Conservation (phyloP, 2,329 filamentous ascomycete genomes). For the Apiospora pterosperma region DNA sequence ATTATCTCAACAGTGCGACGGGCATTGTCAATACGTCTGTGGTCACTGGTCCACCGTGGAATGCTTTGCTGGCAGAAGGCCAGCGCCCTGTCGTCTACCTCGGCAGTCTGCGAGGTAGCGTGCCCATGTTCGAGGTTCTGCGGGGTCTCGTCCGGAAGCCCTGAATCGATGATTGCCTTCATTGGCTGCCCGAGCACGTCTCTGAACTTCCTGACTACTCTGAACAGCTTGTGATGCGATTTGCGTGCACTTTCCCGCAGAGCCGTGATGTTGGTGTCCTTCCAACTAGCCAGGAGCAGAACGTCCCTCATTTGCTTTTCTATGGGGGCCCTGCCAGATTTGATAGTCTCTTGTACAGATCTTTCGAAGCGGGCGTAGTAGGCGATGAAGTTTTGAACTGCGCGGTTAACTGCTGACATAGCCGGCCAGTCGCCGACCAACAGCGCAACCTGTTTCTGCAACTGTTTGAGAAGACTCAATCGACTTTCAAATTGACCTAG, state of each 20-base stretch:
- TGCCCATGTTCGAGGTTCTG: conserved; percentile 4
- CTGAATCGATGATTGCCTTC: conserved; percentile 57
- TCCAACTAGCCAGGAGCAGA: conserved; percentile 94
- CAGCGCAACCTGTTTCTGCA: conserved; percentile 62
- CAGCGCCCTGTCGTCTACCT: conserved; percentile 30
- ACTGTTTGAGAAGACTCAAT: conserved; percentile 64
- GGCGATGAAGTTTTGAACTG: conserved; percentile 71
- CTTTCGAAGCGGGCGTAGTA: conserved; percentile 72
- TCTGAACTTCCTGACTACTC: conserved; percentile 86
- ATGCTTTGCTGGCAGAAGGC: conserved; percentile 31
- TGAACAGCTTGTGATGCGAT: conserved; percentile 90
- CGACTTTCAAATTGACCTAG: conserved; percentile 77
- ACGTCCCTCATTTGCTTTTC: conserved; percentile 93
- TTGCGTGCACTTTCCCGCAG: conserved; percentile 84
- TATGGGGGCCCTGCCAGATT: conserved; percentile 65
- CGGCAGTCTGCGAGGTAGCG: conserved; percentile 15
- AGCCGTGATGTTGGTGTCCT: conserved; percentile 91
- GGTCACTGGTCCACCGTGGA: conserved; percentile 38
- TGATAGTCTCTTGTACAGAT: conserved; percentile 61
- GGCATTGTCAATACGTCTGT: conserved; percentile 69
- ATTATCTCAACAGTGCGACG: conserved; percentile 71
- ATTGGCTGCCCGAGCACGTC: conserved; percentile 74
- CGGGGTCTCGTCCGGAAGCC: conserved; percentile 49
- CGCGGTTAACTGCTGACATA: conserved; percentile 57
- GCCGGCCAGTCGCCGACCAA: conserved; percentile 56